Conservation (phyloP, 768 basidiomycete genomes). For the Leccinum boreale region DNA sequence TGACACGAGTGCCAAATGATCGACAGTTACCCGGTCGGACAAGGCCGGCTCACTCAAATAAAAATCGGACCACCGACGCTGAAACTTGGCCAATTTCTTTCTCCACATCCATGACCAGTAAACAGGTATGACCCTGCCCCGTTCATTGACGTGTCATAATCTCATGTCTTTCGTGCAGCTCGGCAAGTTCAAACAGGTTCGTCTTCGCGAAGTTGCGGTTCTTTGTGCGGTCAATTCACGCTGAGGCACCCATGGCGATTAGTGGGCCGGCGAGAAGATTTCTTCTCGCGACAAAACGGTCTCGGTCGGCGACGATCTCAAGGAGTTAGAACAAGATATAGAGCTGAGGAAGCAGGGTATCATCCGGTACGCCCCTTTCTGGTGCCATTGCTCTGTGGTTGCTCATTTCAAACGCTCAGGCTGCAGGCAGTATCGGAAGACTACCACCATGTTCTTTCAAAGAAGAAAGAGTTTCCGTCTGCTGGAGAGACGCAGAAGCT, state of each 20-base stretch:
- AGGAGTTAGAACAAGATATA: constrained; percentile 78
- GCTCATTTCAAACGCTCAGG: constrained; percentile 36
- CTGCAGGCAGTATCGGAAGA: constrained; percentile 67
- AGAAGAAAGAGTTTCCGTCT: constrained; percentile 68
- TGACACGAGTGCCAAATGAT: not conserved
- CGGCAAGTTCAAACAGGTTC: constrained; percentile 74
- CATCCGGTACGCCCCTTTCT: constrained; percentile 50
- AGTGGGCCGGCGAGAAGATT: constrained; percentile 93
- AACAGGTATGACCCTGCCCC: constrained; percentile 44
- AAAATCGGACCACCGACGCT: constrained; percentile 14
- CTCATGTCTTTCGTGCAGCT: constrained; percentile 42
- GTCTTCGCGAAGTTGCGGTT: constrained; percentile 14
- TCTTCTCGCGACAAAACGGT: constrained; percentile 78
- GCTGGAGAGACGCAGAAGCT: constrained; percentile 66
- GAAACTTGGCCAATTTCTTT: not conserved
- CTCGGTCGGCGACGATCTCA: constrained; percentile 69
- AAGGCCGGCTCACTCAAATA: constrained; percentile 16
- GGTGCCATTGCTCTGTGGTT: not conserved
- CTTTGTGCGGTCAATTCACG: not conserved
- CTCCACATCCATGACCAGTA: constrained; percentile 54
- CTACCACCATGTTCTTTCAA: constrained; percentile 68
- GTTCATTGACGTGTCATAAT: not conserved
- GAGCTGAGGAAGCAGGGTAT: constrained; percentile 75
- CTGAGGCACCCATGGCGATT: constrained; percentile 19
- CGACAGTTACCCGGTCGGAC: constrained; percentile 10